Percentiles rank a stretch among this genome's conserved stretches.
Conservation (phyloP, 345 rosid species). For the Lenwebbia sp. region DNA sequence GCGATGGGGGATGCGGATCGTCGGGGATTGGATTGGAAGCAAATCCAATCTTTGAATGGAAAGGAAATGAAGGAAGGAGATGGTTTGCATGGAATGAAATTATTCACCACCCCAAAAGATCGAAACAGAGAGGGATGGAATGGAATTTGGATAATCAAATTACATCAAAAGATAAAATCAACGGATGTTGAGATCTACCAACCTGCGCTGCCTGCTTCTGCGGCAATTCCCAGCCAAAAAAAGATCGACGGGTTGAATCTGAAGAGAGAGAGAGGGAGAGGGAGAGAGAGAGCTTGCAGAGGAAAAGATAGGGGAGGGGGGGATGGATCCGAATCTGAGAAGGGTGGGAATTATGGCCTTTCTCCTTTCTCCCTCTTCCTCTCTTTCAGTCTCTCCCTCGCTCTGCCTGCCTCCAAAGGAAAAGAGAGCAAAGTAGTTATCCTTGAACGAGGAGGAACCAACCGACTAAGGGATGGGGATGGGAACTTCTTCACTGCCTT, state of each 20-base stretch:
- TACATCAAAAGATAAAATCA: background rate
- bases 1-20: background rate
- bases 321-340: background rate
- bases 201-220: background rate
- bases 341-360: background rate
- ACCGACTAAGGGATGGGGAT: background rate
- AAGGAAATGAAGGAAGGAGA: background rate
- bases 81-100: background rate
- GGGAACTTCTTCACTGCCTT: background rate
- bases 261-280: background rate
- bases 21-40: background rate
- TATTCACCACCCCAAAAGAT: background rate
- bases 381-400: background rate
- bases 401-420: background rate
- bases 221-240: background rate
- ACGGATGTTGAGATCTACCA: background rate
- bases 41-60: background rate
- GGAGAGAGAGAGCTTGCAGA: background rate
- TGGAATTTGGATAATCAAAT: background rate
- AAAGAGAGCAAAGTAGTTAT: background rate
- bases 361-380: background rate
- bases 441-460: background rate
- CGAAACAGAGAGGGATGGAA: background rate
- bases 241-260: background rate
- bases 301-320: background rate